Conservation (phyloP, 768 basidiomycete species). For the Calocybe gangraenosa region DNA sequence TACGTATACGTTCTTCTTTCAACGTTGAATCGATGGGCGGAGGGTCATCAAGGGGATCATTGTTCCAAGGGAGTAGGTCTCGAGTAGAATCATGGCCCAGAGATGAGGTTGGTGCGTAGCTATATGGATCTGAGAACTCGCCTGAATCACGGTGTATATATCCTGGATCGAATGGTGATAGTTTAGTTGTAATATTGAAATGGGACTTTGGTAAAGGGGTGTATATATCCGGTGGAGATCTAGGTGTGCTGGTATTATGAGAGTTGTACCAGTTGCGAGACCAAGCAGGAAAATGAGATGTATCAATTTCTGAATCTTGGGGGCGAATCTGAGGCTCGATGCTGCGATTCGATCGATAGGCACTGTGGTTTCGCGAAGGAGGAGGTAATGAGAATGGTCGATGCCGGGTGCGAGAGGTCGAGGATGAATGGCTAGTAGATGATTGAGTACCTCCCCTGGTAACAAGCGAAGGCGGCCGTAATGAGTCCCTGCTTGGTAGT, state of each 20-base stretch:
- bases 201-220: conserved; percentile 24
- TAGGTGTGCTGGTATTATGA: conserved; percentile 14
- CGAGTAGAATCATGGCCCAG: conserved; percentile 37
- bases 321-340: conserved; percentile 19
- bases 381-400: conserved; percentile 50
- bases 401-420: conserved; percentile 16
- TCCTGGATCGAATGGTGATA: conserved; percentile 32
- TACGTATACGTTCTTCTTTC: conserved; percentile 66
- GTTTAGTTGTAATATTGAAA: conserved; percentile 16
- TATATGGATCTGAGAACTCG: conserved; percentile 26
- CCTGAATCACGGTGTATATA: conserved; percentile 23
- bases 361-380: conserved; percentile 23
- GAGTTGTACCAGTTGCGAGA: conserved; percentile 57
- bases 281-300: conserved; percentile 61
- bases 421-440: conserved; percentile 28
- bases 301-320: conserved; percentile 46
- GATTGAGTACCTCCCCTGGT: conserved; percentile 41
- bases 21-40: conserved; percentile 39
- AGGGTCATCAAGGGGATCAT: conserved; percentile 39
- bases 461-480: conserved; percentile 35
- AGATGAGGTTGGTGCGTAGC: conserved; percentile 26
- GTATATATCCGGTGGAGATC: conserved; percentile 25
- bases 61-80: conserved; percentile 50
- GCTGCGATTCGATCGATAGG: conserved; percentile 7
- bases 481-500: conserved; percentile 22